phyloP scores from a whole-genome alignment of 2,329 filamentous ascomycete species.

The Penicillium decumbens region DNA sequence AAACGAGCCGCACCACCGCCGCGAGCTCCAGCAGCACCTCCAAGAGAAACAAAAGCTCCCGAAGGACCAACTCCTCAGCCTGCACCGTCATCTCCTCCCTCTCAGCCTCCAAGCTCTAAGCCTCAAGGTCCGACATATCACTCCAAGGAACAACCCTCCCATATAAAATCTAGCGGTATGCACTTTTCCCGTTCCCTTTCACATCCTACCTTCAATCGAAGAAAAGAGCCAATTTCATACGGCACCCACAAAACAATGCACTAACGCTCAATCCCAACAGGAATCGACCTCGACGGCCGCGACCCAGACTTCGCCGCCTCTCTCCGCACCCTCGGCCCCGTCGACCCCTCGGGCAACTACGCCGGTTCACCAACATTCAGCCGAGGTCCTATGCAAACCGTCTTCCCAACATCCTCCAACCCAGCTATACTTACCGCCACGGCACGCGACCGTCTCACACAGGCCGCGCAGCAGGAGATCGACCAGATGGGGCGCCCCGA shows the following conservation, averaged over 20 bases:
- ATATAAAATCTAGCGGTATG: conserved; percentile 34
- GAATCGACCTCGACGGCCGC: conserved; percentile 57
- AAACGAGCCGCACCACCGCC: conserved; percentile 41
- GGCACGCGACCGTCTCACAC: conserved; percentile 49
- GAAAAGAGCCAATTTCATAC: background rate
- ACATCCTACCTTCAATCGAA: background rate
- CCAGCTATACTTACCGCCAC: conserved; percentile 53
- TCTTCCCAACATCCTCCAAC: conserved; percentile 44
- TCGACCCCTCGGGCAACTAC: conserved; percentile 54
- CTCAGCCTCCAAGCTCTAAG: background rate
- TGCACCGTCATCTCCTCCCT: background rate
- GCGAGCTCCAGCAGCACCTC: conserved; percentile 25
- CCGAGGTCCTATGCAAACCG: conserved; percentile 30
- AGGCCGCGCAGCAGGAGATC: conserved; percentile 53
- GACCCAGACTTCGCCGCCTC: conserved; percentile 71
- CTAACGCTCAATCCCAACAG: conserved; percentile 27
- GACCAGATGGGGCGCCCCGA: conserved; percentile 43
- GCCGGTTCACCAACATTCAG: conserved; percentile 50
- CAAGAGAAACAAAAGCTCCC: conserved; percentile 13
- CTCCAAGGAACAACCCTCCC: conserved; percentile 33
- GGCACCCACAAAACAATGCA: background rate
- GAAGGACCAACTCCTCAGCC: conserved; percentile 7
- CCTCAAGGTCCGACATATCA: conserved; percentile 32
- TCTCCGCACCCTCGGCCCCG: conserved; percentile 62
- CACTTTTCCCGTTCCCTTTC: background rate